These are phyloP conservation scores for Elongisporangium prolatum DNA, from an alignment of 352 stramenopile species.

Conservation along the genomic window DNA sequence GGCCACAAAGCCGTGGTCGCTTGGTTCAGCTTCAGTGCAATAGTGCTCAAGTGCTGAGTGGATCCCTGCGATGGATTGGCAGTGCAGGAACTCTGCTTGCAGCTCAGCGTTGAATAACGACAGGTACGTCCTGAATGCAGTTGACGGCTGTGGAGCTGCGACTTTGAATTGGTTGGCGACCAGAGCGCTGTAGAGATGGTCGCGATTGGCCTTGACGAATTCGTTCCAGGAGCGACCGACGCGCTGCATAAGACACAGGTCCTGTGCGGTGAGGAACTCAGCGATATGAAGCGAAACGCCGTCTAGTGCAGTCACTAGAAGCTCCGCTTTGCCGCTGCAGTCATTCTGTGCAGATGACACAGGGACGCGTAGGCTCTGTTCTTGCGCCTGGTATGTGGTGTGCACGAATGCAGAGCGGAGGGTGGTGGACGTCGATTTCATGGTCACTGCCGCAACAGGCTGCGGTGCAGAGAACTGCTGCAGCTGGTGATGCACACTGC, in stretches of 20 bases:
- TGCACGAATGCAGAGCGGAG: conserved; percentile 8
- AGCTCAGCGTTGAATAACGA: conserved; percentile 35
- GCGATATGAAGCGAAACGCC: conserved; percentile 47
- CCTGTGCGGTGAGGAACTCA: conserved; percentile 43
- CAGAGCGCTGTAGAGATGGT: conserved; percentile 34
- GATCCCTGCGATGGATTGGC: conserved; percentile 23
- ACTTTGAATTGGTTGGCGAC: conserved; percentile 14
- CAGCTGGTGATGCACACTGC: conserved; percentile 8
- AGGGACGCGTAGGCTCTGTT: not conserved
- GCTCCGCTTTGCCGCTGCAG: conserved; percentile 8
- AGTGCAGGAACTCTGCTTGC: conserved; percentile 44
- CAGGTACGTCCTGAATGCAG: conserved; percentile 50
- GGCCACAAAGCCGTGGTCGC: conserved; percentile 58
- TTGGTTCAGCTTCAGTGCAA: conserved; percentile 31
- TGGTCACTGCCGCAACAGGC: not conserved
- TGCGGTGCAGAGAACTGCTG: not conserved
- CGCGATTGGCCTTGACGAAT: conserved; percentile 33
- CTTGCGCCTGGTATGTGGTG: not conserved
- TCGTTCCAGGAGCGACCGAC: conserved; percentile 33
- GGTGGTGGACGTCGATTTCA: not conserved
- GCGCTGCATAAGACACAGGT: conserved; percentile 31
- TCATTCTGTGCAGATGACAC: not conserved
- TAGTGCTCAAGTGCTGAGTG: conserved; percentile 50
- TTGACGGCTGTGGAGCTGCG: conserved; percentile 18
- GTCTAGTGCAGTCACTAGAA: conserved; percentile 35